Conservation (phyloP, 2,329 filamentous ascomycete species). For the Phyllosticta ampelicida region DNA sequence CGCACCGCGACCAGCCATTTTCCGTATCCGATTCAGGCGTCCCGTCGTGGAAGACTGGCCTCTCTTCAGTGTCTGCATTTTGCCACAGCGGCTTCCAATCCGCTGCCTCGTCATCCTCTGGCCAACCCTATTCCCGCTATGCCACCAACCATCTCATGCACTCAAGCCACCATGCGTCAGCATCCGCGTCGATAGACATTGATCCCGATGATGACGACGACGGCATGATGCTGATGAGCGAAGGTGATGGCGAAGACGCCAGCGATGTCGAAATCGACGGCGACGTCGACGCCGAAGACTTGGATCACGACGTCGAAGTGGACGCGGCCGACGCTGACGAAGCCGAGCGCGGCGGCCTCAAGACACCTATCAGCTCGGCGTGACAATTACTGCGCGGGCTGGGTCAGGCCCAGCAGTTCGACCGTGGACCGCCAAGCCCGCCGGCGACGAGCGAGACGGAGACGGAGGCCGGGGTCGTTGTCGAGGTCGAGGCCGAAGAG, state of each 20-base stretch:
- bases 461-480: background rate
- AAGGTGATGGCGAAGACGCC: background rate
- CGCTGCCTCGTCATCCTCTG: background rate
- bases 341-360: slow-evolving; percentile 2
- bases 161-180: slow-evolving; percentile 1
- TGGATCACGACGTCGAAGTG: slow-evolving; percentile 1
- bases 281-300: background rate
- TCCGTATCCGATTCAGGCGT: slow-evolving; percentile 7
- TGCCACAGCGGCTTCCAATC: background rate
- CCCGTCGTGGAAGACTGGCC: slow-evolving; percentile 1
- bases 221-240: background rate
- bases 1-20: background rate
- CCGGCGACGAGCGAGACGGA: background rate
- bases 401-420: background rate
- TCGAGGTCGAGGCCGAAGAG: background rate
- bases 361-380: slow-evolving; percentile 4
- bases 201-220: slow-evolving; percentile 3
- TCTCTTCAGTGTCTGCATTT: background rate
- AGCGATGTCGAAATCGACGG: background rate
- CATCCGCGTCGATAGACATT: slow-evolving; percentile 2
- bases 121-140: background rate
- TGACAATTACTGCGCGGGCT: background rate
- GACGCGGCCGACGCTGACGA: background rate
- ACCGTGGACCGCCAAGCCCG: background rate
- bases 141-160: background rate